Percentiles rank a stretch among this genome's conserved stretches.
Evolutionary conservation across 1,284 basidiomycete genomes (phyloP).

Genomic region (Microbotryum saponariae): DNA sequence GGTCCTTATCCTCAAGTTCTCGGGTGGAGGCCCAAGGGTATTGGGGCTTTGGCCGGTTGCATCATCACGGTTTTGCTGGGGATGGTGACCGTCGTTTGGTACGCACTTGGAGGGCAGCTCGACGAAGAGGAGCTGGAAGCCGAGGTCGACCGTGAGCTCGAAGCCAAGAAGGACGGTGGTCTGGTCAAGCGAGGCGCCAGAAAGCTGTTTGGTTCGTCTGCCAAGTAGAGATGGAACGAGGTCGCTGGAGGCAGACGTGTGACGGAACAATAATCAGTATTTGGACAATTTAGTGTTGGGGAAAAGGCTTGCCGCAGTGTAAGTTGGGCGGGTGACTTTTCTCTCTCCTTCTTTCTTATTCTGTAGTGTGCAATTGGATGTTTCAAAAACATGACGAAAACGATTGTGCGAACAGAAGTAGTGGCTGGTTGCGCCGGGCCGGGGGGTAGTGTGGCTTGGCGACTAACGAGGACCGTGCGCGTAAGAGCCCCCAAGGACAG

Average conservation of each 20-base stretch:
- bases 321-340: no score
- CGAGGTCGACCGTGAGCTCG: conserved; percentile 28
- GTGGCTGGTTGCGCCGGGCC: no score
- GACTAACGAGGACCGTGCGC: no score
- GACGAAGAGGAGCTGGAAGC: conserved; percentile 36
- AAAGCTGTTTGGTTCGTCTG: neutral
- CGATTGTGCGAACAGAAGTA: no score
- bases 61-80: conserved; percentile 74
- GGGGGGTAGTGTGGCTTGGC: no score
- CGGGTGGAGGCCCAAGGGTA: conserved; percentile 31
- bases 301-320: no score
- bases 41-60: conserved; percentile 68
- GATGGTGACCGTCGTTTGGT: conserved; percentile 68
- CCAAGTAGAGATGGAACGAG: neutral
- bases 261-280: no score
- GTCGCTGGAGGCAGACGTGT: neutral
- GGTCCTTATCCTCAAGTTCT: conserved; percentile 31
- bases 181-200: conserved; percentile 19
- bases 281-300: no score
- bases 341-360: no score
- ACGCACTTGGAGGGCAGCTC: conserved; percentile 36
- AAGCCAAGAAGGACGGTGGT: conserved; percentile 22
- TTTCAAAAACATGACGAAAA: no score
- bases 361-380: no score
- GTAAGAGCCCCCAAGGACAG: no score